A percentile compares a stretch with the other conserved stretches of the same genome.
These are phyloP conservation scores for Citrus maxima DNA, from an alignment of 345 rosid species.

Conservation along the genomic window DNA sequence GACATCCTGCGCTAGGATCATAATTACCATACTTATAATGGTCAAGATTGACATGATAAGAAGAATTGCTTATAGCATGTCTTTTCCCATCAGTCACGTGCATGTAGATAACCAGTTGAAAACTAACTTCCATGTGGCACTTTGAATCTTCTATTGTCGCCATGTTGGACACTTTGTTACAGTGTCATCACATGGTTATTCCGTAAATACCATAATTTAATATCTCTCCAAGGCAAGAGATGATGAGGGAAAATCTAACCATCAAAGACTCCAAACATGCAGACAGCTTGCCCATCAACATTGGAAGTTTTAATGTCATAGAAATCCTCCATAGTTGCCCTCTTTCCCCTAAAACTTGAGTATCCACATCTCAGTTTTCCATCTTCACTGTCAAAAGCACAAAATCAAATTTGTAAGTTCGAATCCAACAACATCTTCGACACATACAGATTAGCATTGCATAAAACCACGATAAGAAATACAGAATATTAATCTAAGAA, in stretches of 20 bases:
- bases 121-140: conserved; percentile 1
- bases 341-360: conserved; percentile 94
- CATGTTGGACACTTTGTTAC: conserved; percentile 1
- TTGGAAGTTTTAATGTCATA: conserved; percentile 70
- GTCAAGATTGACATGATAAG: background rate
- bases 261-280: conserved; percentile 97
- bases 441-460: background rate
- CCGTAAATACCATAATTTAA: background rate
- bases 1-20: conserved; percentile 1
- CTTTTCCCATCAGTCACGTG: background rate
- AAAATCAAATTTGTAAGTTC: conserved; percentile 8
- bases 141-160: conserved; percentile 3
- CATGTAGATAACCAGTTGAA: conserved; percentile 5
- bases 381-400: conserved; percentile 63
- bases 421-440: background rate
- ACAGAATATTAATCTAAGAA: background rate
- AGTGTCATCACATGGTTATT: background rate
- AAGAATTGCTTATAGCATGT: conserved; percentile 7
- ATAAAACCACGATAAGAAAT: background rate
- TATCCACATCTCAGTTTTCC: conserved; percentile 92
- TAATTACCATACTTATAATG: background rate
- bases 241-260: conserved; percentile 51
- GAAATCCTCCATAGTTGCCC: conserved; percentile 95
- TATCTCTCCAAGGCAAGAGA: conserved; percentile 7
- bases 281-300: conserved; percentile 69